Evolutionary conservation across 2,329 filamentous ascomycete genomes (phyloP), one percentile per base, ranked within the genome.

Genomic region (Zymoseptoria brevis): DNA sequence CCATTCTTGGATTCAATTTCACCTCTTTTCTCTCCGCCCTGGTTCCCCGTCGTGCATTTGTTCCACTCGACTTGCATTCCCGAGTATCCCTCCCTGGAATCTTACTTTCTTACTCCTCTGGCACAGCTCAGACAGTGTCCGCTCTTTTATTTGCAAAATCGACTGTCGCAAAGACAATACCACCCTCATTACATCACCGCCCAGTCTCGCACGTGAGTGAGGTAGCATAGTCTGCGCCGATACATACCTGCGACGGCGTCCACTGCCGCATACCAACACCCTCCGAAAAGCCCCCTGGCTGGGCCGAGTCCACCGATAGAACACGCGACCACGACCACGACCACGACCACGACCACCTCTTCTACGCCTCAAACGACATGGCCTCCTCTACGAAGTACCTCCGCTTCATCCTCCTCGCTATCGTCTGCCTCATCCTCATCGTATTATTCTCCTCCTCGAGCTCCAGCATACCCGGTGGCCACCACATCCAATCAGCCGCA

Each of bases 371-470:
- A 9, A 11, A 49, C 57, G 53, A 82, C 80, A 86, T 86, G 76
- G 83, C 85, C 61, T 86, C 86, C 73, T 86, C 83, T 67, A 84
- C 87, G 75, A 86, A 88, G 76, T 90, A 90, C 71, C 70, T 84
- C 66, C 82, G 84, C 68, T 86, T 86, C 72, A 78, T 96, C 73
- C 81, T 94, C 72, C 85, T 96, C 71, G 89, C 90, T 60, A 82
- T 91, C 71, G 87, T 96, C 72, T 92, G 96, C 59, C 75, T 95
- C 64, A 80, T 85, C 63, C 79, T 95, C 63, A 82, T 96, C 73
- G 94, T 93, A 78, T 90, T 93, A 76, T 84, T 96, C 71, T 88
- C 89, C 64, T 83, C 79, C 53, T 87, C 79, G 63, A 83, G 75
- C 24, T 74, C 76, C 53, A 71, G 63, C 4, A 65, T 68, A 24